Base-by-base conservation (phyloP, 805 yeast species). In the Wickerhamomyces kurtzmanii region DNA sequence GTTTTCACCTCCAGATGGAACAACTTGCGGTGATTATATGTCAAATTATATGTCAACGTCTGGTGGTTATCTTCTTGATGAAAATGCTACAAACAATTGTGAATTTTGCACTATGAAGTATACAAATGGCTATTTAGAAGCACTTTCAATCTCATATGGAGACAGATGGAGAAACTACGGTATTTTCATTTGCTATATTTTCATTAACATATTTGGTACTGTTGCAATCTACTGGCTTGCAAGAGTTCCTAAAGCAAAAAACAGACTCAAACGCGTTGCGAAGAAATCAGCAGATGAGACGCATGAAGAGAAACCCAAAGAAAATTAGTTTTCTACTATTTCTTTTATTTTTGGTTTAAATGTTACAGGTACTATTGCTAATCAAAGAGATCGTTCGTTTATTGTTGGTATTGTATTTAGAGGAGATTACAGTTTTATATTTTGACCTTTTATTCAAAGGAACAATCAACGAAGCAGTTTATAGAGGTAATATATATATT, bases 231-330 rank as follows among this genome's bases (percentile, higher is more conserved):
- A 75, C 59, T 72, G 77, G 73, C 40, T 72, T 8, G 69, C 71
- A 16, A 70, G 85, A 61, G 83, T 75, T 32, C 83, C 83, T 26
- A 74, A 73, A 62, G 34, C 68, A 65, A 37, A 49, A 22, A 47
- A 46, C 29, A 46, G 53, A 30, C n/a, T n/a, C n/a, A n/a, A n/a
- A n/a, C n/a, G n/a, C n/a, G n/a, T n/a, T n/a, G n/a, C n/a, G n/a
- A n/a, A n/a, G n/a, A n/a, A n/a, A n/a, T n/a, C n/a, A n/a, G n/a
- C n/a, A n/a, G n/a, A n/a, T n/a, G n/a, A n/a, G n/a, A n/a, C n/a
- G n/a, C n/a, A n/a, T n/a, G n/a, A n/a, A n/a, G n/a, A n/a, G n/a
- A n/a, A n/a, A n/a, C n/a, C n/a, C n/a, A n/a, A n/a, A n/a, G n/a
- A n/a, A n/a, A n/a, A n/a, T n/a, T n/a, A n/a, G n/a, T n/a, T n/a